Evolutionary conservation across 129 eudicot genomes (phyloP), one percentile per base, ranked within the genome.

Genomic region (Logfia minima): DNA sequence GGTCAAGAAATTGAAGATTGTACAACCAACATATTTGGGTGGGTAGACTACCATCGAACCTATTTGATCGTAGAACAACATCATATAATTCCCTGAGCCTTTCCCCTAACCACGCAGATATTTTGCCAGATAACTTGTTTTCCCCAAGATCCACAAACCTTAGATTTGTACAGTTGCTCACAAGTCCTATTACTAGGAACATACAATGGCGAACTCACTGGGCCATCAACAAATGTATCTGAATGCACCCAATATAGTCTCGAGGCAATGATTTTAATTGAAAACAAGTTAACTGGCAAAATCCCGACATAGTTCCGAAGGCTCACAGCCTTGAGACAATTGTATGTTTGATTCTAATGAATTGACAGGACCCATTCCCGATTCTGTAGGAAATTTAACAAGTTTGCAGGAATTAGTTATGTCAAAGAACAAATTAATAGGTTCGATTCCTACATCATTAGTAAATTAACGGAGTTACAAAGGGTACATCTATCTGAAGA

Each of bases 31-130:
- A 75, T 60, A 79, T 7, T 32, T 29, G 51, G 71, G 32, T 23
- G n/a, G 86, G 83, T 31, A 78, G 66, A 61, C 62, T 78, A 32
- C 80, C 83, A 11, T 17, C 1, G 19, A 83, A 79, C 6, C 60
- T 43, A 56, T 79, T 83, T 14, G 72, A 68, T 6, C 69, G 77
- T 19, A 77, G 41, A 53, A 63, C 24, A 21, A 82, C 75, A 71
- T 71, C 70, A 31, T 19, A 70, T 7, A 82, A 10, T 5, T 21
- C 18, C n/a, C 68, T 8, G 2, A 83, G 22, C 9, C 71, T 24
- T 41, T 39, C 53, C 56, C 85, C 85, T 4, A 82, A 13, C 85
- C 82, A 77, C 14, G 64, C 4, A 8, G 83, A 83, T 45, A 83
- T 48, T 3, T 58, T 52, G 10, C 83, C 83, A 55, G 86, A 17